Conservation (phyloP, 331 rosid genomes). For the Malus hybrid region DNA sequence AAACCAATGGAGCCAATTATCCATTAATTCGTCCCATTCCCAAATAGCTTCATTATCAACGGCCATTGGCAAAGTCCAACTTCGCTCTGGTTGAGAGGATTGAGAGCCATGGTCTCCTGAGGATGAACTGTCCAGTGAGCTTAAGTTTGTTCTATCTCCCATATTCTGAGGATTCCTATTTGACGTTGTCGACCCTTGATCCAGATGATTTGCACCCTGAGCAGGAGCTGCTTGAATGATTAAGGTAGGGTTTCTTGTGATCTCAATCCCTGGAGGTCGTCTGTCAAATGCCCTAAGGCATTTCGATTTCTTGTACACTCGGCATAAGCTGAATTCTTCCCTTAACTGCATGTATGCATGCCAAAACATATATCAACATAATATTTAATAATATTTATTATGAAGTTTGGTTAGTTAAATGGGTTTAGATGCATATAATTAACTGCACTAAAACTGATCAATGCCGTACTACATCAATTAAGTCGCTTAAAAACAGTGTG, state of each 20-base stretch:
- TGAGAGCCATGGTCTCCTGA: constrained; percentile 26
- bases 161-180: too few relatives aligned
- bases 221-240: background rate
- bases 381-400: background rate
- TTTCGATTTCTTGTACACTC: constrained; percentile 79
- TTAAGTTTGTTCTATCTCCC: constrained; percentile 5
- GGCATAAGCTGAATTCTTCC: constrained; percentile 67
- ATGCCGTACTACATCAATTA: background rate
- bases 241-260: background rate
- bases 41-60: constrained; percentile 28
- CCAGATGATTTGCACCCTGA: background rate
- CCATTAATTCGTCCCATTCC: constrained; percentile 43
- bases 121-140: constrained; percentile 27
- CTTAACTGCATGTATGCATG: constrained; percentile 46
- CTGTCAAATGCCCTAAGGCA: constrained; percentile 75
- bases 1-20: constrained; percentile 14
- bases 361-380: background rate
- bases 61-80: constrained; percentile 18
- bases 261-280: constrained; percentile 34
- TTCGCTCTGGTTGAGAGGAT: constrained; percentile 10
- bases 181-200: too few relatives aligned
- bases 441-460: too few relatives aligned
- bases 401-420: too few relatives aligned
- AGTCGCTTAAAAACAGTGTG: background rate
- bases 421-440: too few relatives aligned